These are phyloP conservation scores for Globisporangium paddicum DNA, from an alignment of 352 stramenopile species.

Conservation along the genomic window DNA sequence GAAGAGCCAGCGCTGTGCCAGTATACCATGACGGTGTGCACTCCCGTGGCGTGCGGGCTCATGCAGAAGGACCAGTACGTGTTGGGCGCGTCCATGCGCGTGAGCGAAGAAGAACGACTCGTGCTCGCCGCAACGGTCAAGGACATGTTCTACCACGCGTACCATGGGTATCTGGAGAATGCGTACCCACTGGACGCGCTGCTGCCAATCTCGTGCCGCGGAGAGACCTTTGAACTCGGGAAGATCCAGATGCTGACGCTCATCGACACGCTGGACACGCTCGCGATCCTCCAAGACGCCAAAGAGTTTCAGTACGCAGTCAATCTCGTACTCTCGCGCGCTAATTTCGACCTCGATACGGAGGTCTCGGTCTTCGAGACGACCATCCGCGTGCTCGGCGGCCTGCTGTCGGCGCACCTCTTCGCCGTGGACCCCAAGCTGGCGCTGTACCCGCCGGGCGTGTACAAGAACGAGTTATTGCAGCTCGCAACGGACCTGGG, in stretches of 20 bases:
- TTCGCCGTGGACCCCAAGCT: conserved; percentile 60
- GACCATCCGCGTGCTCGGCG: conserved; percentile 90
- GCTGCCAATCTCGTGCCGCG: conserved; percentile 59
- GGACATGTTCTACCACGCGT: conserved; percentile 90
- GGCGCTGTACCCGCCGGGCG: conserved; percentile 44
- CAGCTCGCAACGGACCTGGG: conserved; percentile 93
- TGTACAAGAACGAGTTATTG: conserved; percentile 93
- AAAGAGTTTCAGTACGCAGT: conserved; percentile 73
- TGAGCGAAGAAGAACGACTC: conserved; percentile 51
- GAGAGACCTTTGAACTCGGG: conserved; percentile 70
- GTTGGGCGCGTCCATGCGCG: conserved; percentile 34
- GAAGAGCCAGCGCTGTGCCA: conserved; percentile 44
- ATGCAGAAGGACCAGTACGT: conserved; percentile 72
- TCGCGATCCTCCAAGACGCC: conserved; percentile 80
- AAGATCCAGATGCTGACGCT: conserved; percentile 86
- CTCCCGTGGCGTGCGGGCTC: conserved; percentile 62
- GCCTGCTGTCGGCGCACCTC: conserved; percentile 88
- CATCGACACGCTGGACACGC: conserved; percentile 89
- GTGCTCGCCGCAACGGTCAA: conserved; percentile 60
- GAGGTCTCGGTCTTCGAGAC: conserved; percentile 93
- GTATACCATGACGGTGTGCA: conserved; percentile 70
- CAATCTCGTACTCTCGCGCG: conserved; percentile 43
- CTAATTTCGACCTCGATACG: conserved; percentile 82
- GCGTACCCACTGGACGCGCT: conserved; percentile 84
- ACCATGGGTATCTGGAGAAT: conserved; percentile 78